These are phyloP conservation scores for Podaxis mareebaensis DNA, from an alignment of 768 basidiomycete species.

Conservation along the genomic window DNA sequence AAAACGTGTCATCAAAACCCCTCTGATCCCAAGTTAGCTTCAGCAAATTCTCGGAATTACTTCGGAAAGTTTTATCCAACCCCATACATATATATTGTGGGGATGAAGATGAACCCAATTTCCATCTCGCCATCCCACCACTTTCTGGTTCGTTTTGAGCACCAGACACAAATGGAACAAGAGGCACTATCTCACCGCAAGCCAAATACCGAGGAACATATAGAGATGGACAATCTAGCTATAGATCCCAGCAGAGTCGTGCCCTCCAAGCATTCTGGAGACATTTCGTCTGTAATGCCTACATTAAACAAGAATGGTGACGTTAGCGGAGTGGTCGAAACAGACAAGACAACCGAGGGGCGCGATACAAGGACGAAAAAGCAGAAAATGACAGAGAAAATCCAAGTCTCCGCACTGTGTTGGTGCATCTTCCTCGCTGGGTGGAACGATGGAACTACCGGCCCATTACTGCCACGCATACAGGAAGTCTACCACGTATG, in stretches of 20 bases:
- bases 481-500: constrained; percentile 54
- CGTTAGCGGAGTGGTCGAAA: not conserved
- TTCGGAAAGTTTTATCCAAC: no score
- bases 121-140: no score
- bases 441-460: constrained; percentile 78
- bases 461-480: constrained; percentile 73
- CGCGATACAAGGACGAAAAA: constrained; percentile 19
- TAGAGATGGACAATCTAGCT: not conserved
- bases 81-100: no score
- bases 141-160: no score
- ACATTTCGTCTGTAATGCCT: not conserved
- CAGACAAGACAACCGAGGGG: not conserved
- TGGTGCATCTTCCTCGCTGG: constrained; percentile 62
- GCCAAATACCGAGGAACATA: not conserved
- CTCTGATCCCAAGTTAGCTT: no score
- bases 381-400: constrained; percentile 25
- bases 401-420: constrained; percentile 59
- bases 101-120: no score
- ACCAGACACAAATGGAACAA: not conserved
- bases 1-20: no score
- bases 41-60: no score
- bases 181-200: not conserved
- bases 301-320: not conserved
- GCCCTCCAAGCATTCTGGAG: not conserved
- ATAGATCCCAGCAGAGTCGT: no score